phyloP scores from a whole-genome alignment of 2,329 filamentous ascomycete genomes.

The Pseudogymnoascus sp. region DNA sequence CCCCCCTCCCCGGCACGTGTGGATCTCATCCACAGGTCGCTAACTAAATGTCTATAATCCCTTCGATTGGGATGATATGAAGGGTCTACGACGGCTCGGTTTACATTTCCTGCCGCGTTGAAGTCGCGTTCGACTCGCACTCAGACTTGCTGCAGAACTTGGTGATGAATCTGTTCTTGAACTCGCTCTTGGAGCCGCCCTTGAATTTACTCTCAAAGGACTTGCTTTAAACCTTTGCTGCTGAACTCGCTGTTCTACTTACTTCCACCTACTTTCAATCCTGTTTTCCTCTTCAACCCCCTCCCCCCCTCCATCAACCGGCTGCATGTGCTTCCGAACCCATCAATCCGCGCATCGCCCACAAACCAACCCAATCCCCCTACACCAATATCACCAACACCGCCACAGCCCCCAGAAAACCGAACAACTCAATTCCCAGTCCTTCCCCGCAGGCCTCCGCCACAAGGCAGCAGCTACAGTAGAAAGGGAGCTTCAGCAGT shows the following conservation, averaged over 20 bases:
- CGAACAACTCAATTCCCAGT: not conserved
- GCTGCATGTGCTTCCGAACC: not conserved
- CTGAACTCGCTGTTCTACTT: not conserved
- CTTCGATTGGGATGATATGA: too few relatives aligned
- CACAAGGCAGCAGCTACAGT: too few relatives aligned
- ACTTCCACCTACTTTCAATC: not conserved
- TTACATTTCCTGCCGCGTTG: not conserved
- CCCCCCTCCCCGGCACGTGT: too few relatives aligned
- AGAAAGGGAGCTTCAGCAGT: too few relatives aligned
- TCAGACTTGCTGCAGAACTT: not conserved
- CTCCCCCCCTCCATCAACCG: not conserved
- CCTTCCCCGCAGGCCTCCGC: too few relatives aligned
- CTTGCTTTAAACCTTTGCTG: not conserved
- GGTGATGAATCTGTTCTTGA: not conserved
- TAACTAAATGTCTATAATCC: too few relatives aligned
- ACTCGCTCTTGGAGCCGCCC: not conserved
- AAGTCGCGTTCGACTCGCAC: too few relatives aligned
- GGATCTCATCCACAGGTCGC: too few relatives aligned
- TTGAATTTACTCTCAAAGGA: not conserved
- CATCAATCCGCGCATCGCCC: not conserved
- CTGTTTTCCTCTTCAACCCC: not conserved
- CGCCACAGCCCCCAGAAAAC: not conserved
- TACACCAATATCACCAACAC: not conserved
- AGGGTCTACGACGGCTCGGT: too few relatives aligned
- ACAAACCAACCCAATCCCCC: not conserved